Conservation (phyloP, 2,329 filamentous ascomycete genomes). For the Cadophora luteo-olivacea region DNA sequence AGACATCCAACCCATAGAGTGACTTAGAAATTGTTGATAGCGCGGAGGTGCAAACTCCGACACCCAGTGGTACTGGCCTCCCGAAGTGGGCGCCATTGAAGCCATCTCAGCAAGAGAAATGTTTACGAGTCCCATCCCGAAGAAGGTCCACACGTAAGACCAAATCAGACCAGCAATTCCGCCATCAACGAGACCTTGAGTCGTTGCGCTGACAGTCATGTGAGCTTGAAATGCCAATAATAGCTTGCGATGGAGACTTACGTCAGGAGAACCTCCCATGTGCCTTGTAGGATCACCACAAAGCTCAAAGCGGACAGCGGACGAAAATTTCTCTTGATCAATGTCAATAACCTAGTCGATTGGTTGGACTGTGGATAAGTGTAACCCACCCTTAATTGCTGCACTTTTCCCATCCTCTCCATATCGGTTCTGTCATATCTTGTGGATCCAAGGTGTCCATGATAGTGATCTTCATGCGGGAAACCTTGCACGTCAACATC, state of each 20-base stretch:
- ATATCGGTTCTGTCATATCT: conserved; percentile 34
- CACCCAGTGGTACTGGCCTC: conserved; percentile 65
- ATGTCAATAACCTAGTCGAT: not conserved
- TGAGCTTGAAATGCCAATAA: too few relatives aligned
- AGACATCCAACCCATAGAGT: conserved; percentile 50
- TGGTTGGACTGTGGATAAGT: not conserved
- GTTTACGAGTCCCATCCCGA: conserved; percentile 38
- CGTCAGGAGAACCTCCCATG: conserved; percentile 51
- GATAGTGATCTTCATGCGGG: not conserved
- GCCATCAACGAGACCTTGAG: conserved; percentile 35
- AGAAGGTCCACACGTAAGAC: conserved; percentile 45
- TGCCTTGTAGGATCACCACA: conserved; percentile 48
- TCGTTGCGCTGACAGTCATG: not conserved
- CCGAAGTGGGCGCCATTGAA: conserved; percentile 57
- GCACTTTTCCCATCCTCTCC: conserved; percentile 36
- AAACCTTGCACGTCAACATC: not conserved
- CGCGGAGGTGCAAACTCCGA: conserved; percentile 56
- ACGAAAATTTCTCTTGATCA: conserved; percentile 48
- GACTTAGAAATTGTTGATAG: conserved; percentile 54
- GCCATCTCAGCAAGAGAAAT: conserved; percentile 39
- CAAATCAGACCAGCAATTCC: conserved; percentile 48
- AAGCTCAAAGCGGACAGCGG: conserved; percentile 50
- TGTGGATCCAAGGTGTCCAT: conserved; percentile 24
- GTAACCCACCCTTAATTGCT: conserved; percentile 25
- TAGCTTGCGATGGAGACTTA: conserved; percentile 15